phyloP scores from a whole-genome alignment of 2,329 filamentous ascomycete genomes.

The Colletotrichum sublineola region DNA sequence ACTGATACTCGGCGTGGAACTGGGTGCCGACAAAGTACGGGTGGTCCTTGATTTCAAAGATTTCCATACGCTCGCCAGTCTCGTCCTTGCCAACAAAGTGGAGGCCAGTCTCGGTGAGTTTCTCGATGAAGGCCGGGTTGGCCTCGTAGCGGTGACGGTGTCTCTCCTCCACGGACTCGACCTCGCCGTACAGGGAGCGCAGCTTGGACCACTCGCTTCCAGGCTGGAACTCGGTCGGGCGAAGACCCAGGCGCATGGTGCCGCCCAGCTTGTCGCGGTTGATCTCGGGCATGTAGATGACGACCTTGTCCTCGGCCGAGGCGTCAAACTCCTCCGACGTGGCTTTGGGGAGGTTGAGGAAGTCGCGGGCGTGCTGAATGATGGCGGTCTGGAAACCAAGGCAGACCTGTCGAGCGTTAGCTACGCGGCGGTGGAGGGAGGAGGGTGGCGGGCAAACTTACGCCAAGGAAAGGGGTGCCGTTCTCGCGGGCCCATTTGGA shows the following conservation, averaged over 20 bases:
- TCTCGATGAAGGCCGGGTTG: slow-evolving; percentile 81
- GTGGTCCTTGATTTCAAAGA: slow-evolving; percentile 85
- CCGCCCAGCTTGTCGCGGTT: slow-evolving; percentile 83
- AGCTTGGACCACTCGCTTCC: slow-evolving; percentile 84
- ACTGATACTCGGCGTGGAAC: slow-evolving; percentile 89
- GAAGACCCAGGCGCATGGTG: slow-evolving; percentile 87
- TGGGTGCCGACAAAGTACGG: slow-evolving; percentile 86
- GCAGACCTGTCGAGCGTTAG: slow-evolving; percentile 69
- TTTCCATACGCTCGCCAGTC: slow-evolving; percentile 83
- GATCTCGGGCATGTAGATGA: slow-evolving; percentile 95
- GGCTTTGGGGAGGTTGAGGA: slow-evolving; percentile 73
- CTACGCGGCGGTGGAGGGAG: not conserved
- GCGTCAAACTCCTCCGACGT: slow-evolving; percentile 69
- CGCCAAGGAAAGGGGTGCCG: slow-evolving; percentile 83
- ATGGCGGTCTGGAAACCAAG: slow-evolving; percentile 94
- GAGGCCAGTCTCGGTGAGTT: slow-evolving; percentile 77
- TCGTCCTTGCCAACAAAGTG: slow-evolving; percentile 85
- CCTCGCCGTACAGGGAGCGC: slow-evolving; percentile 78
- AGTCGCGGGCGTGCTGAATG: slow-evolving; percentile 85
- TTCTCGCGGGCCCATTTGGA: slow-evolving; percentile 90
- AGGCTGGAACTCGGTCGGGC: slow-evolving; percentile 80
- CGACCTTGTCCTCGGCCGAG: slow-evolving; percentile 74
- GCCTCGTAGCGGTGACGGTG: slow-evolving; percentile 94
- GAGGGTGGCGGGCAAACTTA: not conserved
- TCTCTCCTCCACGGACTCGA: slow-evolving; percentile 73